These are phyloP conservation scores for Glaciozyma martinii DNA, from an alignment of 768 basidiomycete species.

Conservation along the genomic window DNA sequence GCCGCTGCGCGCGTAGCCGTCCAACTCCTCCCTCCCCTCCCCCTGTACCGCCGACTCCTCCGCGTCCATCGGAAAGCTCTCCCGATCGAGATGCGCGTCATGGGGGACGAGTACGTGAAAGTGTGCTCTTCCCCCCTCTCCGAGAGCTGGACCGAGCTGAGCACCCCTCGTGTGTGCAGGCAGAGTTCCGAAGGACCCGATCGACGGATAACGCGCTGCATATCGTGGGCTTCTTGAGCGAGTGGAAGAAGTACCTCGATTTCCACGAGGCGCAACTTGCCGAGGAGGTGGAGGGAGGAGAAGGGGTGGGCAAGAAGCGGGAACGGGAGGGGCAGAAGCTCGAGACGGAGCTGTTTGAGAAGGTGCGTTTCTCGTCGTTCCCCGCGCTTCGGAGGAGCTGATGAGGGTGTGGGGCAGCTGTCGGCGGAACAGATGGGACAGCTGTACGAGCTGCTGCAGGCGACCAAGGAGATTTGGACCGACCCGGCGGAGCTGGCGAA, in stretches of 20 bases:
- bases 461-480: constrained; percentile 54
- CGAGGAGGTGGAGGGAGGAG: not conserved
- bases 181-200: constrained; percentile 75
- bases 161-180: constrained; percentile 38
- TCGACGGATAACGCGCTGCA: constrained; percentile 73
- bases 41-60: constrained; percentile 66
- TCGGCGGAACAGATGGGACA: constrained; percentile 85
- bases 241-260: constrained; percentile 92
- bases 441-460: constrained; percentile 88
- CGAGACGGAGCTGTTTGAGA: constrained; percentile 39
- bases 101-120: constrained; percentile 81
- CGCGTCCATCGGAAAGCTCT: constrained; percentile 62
- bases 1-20: not conserved
- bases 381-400: constrained; percentile 1
- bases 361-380: constrained; percentile 37
- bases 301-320: constrained; percentile 6
- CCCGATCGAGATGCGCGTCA: constrained; percentile 65
- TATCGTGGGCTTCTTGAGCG: constrained; percentile 87
- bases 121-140: constrained; percentile 4
- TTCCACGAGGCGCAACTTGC: constrained; percentile 41
- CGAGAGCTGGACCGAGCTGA: constrained; percentile 30
- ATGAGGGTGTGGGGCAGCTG: constrained; percentile 49
- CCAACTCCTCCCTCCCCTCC: constrained; percentile 28
- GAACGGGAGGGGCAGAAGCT: constrained; percentile 37
- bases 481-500: not conserved